Percentiles rank a stretch among this genome's conserved stretches.
These are phyloP conservation scores for Croton setiger DNA, from an alignment of 441 rosid species.

Conservation along the genomic window DNA sequence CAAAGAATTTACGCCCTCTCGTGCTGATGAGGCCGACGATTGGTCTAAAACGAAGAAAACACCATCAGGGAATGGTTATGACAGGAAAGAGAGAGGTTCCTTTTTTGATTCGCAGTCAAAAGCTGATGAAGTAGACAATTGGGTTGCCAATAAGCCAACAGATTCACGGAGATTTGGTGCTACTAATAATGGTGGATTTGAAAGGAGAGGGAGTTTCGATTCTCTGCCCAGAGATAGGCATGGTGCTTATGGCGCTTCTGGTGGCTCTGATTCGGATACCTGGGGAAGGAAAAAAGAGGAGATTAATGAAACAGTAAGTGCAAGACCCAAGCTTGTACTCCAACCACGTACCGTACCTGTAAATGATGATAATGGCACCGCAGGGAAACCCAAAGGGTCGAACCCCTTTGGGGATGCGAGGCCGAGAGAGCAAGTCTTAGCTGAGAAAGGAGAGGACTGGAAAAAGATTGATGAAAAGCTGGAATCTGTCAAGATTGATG, in stretches of 20 bases:
- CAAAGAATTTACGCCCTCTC: constrained; percentile 50
- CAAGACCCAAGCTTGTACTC: constrained; percentile 63
- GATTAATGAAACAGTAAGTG: constrained; percentile 13
- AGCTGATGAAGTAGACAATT: constrained; percentile 81
- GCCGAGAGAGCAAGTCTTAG: constrained; percentile 94
- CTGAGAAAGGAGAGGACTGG: constrained; percentile 88
- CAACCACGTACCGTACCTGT: constrained; percentile 67
- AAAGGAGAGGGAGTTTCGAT: constrained; percentile 42
- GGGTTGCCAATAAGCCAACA: constrained; percentile 57
- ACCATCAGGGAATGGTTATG: constrained; percentile 34
- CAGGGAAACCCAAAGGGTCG: constrained; percentile 56
- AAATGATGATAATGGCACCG: constrained; percentile 21
- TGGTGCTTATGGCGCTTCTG: constrained; percentile 27
- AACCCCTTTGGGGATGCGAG: constrained; percentile 87
- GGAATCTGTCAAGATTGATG: constrained; percentile 39
- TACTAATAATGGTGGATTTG: constrained; percentile 20
- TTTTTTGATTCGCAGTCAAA: constrained; percentile 79
- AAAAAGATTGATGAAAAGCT: constrained; percentile 85
- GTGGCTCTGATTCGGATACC: constrained; percentile 41
- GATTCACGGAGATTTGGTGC: constrained; percentile 22
- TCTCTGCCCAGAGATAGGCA: constrained; percentile 56
- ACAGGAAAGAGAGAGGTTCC: constrained; percentile 35
- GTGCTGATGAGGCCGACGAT: constrained; percentile 88
- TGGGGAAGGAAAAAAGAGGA: constrained; percentile 87
- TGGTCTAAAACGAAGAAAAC: constrained; percentile 74